Base-by-base conservation (phyloP, 768 basidiomycete species). In the Naganishia friedmannii region DNA sequence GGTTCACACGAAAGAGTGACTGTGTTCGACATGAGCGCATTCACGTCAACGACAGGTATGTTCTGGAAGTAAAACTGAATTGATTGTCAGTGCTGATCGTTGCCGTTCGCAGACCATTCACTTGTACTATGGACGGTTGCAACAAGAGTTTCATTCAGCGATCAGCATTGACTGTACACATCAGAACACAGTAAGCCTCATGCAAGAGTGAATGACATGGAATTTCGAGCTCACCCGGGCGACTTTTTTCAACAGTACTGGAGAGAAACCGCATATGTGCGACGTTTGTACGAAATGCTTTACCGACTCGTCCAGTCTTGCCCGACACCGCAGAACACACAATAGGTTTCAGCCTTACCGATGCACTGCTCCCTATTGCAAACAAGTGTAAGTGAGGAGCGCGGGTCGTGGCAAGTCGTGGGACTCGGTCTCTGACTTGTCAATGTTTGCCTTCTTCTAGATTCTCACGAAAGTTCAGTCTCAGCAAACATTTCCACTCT, bases 41-140 rank as follows among this genome's bases (percentile, higher is more conserved):
- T 55, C 83, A 84, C 66, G 80, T 79, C 15, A 82, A 82, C 72
- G 82, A 83, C 26, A 72, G 83, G 83, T 83, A 82, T 75, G 37
- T 21, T 21, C 17, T 54, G 29, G 23, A 0, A 46, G 32, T 5
- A 31, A 51, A 51, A 8, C 31, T 29, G 26, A 34, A 65, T n/a
- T 4, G 31, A 29, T 32, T 2, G 5, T 2, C 34, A 26, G 15
- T 63, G 7, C 48, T 51, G 19, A 29, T 54, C 23, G 8, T n/a
- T 45, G n/a, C 48, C 17, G 2, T 58, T 65, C 0, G 51, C 10
- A 80, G 80, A 53, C 78, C 79, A 1, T 82, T 75, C 66, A 26
- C 34, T 9, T 81, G 77, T 73, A 66, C 63, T 0, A 69, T 73
- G 48, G 57, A 60, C 9, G 63, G 66, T 26, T 82, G 81, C 67